phyloP scores from a whole-genome alignment of 495 filamentous ascomycete genomes.

The Aspergillus biplanus region DNA sequence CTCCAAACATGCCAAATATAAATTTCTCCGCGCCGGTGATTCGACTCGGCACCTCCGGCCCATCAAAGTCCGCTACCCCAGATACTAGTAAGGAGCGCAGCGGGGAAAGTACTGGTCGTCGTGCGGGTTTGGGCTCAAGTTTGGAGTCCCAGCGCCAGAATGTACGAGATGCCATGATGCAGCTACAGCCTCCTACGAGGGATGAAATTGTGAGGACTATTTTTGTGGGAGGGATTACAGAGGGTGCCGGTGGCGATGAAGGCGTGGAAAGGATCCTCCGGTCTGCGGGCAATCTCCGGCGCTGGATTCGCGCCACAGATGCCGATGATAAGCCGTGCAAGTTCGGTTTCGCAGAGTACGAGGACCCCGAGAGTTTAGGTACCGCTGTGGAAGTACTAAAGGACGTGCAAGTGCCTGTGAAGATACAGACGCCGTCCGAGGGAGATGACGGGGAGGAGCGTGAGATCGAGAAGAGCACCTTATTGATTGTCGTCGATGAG shows the following conservation, averaged over 20 bases:
- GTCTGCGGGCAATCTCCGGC: conserved; percentile 74
- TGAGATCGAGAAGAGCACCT: conserved; percentile 67
- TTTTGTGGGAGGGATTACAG: conserved; percentile 85
- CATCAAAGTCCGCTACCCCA: conserved; percentile 64
- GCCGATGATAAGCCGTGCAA: conserved; percentile 81
- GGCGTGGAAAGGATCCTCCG: conserved; percentile 80
- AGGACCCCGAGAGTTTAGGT: conserved; percentile 86
- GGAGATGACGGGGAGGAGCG: conserved; percentile 57
- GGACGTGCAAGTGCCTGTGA: conserved; percentile 83
- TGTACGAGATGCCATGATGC: conserved; percentile 74
- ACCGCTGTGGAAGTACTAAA: conserved; percentile 85
- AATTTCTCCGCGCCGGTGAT: conserved; percentile 98
- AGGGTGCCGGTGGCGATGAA: conserved; percentile 75
- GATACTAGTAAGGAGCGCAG: conserved; percentile 52
- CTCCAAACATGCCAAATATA: conserved; percentile 93
- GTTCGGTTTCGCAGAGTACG: conserved; percentile 97
- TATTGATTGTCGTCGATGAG: conserved; percentile 81
- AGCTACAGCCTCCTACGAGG: conserved; percentile 79
- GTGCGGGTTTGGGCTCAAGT: conserved; percentile 69
- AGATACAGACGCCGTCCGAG: conserved; percentile 59
- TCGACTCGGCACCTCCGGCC: conserved; percentile 75
- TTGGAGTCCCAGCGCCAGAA: conserved; percentile 70
- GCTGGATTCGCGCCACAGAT: conserved; percentile 84
- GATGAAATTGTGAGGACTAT: conserved; percentile 92
- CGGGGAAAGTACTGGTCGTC: conserved; percentile 54